Conservation (phyloP, 148 eudicot genomes). For the Heliamphora exappendiculata region DNA sequence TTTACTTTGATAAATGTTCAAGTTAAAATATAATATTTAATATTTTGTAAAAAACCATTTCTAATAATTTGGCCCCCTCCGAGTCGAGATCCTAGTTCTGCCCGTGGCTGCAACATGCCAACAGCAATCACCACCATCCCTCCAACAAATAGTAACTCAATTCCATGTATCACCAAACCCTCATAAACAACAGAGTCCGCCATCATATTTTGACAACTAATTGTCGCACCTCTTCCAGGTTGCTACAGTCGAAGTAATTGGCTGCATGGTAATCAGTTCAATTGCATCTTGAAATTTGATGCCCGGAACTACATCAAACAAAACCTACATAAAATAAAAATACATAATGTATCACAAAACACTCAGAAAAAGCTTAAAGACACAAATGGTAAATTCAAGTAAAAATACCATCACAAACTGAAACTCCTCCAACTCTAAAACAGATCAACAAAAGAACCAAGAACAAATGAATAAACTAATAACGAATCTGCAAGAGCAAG, state of each 20-base stretch:
- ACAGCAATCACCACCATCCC: background rate
- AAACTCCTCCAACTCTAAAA: constrained; percentile 10
- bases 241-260: constrained; percentile 64
- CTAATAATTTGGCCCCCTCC: no score
- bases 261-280: constrained; percentile 93
- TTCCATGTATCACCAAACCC: background rate
- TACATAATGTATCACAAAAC: background rate
- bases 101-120: background rate
- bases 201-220: background rate
- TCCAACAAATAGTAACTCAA: background rate
- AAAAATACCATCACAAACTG: background rate
- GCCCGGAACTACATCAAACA: constrained; percentile 89
- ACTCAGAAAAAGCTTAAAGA: background rate
- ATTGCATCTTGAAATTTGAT: constrained; percentile 84
- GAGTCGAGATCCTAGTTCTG: no score
- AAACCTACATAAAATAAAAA: constrained; percentile 44
- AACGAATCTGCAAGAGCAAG: background rate
- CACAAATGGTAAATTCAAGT: background rate
- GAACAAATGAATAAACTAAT: background rate
- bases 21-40: no score
- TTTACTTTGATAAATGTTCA: no score
- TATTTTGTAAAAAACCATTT: no score
- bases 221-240: constrained; percentile 77
- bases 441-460: background rate
- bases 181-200: background rate